Conservation (phyloP, 345 rosid genomes). For the Mercurialis annua region DNA sequence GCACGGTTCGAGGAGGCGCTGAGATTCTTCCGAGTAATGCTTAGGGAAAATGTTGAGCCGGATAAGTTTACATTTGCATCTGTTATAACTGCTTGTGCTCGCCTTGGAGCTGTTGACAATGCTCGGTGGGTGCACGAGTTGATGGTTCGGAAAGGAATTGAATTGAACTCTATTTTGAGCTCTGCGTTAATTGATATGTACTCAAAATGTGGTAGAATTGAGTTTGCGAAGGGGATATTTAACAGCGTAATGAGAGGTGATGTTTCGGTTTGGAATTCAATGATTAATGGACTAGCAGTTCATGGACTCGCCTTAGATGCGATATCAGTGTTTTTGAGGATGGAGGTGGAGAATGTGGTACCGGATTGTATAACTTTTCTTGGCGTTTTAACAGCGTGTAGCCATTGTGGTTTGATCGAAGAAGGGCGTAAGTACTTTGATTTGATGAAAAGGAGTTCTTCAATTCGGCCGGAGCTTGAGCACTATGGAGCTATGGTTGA, state of each 20-base stretch:
- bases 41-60: conserved; percentile 41
- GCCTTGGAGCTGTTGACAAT: conserved; percentile 51
- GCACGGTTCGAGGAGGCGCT: conserved; percentile 53
- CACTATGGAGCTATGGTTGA: conserved; percentile 85
- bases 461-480: conserved; percentile 56
- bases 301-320: conserved; percentile 73
- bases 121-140: conserved; percentile 62
- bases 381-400: conserved; percentile 63
- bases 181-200: conserved; percentile 75
- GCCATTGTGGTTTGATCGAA: conserved; percentile 65
- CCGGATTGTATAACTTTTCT: conserved; percentile 70
- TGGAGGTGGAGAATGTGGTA: conserved; percentile 48
- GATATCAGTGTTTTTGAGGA: conserved; percentile 42
- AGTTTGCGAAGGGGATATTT: conserved; percentile 56
- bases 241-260: conserved; percentile 32
- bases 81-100: conserved; percentile 58
- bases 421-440: conserved; percentile 58
- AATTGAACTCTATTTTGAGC: conserved; percentile 49
- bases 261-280: conserved; percentile 76
- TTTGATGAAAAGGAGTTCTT: conserved; percentile 42
- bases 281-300: conserved; percentile 70
- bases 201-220: conserved; percentile 66
- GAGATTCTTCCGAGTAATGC: conserved; percentile 44
- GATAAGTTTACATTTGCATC: conserved; percentile 73
- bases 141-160: conserved; percentile 43